Evolutionary conservation across 2,329 filamentous ascomycete species (phyloP).

Genomic region (Pseudogymnoascus sp.): DNA sequence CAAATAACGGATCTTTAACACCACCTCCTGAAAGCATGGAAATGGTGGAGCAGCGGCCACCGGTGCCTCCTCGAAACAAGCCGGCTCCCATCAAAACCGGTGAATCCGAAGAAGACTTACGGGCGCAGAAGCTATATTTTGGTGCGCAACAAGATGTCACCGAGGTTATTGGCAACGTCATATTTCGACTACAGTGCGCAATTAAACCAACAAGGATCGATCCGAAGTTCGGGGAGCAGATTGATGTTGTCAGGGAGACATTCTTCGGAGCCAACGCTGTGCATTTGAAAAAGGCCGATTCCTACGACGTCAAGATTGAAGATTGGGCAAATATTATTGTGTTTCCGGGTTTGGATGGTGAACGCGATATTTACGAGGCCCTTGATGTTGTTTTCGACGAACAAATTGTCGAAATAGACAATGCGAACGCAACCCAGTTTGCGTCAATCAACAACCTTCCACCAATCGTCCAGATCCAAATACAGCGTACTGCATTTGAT

Average conservation of each 20-base stretch:
- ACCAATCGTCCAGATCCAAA: constrained; percentile 79
- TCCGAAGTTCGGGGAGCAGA: constrained; percentile 60
- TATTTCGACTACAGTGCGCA: constrained; percentile 83
- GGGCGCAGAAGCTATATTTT: constrained; percentile 28
- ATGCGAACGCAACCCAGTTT: constrained; percentile 51
- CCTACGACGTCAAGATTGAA: constrained; percentile 34
- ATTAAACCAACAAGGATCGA: constrained; percentile 64
- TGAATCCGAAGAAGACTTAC: constrained; percentile 22
- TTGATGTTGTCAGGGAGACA: constrained; percentile 67
- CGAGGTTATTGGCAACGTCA: constrained; percentile 87
- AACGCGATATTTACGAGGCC: constrained; percentile 67
- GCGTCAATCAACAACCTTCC: constrained; percentile 69
- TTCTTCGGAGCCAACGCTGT: constrained; percentile 56
- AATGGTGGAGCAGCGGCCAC: constrained; percentile 25
- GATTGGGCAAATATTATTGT: constrained; percentile 49
- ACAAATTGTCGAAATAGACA: constrained; percentile 61
- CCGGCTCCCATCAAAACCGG: constrained; percentile 23
- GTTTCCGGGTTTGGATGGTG: constrained; percentile 42
- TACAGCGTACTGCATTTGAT: constrained; percentile 73
- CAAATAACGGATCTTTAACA: constrained; percentile 27
- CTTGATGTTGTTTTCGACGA: constrained; percentile 80
- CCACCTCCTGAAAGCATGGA: constrained; percentile 12
- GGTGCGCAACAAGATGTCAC: constrained; percentile 79
- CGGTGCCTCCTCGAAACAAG: constrained; percentile 28
- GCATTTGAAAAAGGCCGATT: constrained; percentile 45